phyloP scores from a whole-genome alignment of 441 rosid species.

The Gossypium davidsonii region DNA sequence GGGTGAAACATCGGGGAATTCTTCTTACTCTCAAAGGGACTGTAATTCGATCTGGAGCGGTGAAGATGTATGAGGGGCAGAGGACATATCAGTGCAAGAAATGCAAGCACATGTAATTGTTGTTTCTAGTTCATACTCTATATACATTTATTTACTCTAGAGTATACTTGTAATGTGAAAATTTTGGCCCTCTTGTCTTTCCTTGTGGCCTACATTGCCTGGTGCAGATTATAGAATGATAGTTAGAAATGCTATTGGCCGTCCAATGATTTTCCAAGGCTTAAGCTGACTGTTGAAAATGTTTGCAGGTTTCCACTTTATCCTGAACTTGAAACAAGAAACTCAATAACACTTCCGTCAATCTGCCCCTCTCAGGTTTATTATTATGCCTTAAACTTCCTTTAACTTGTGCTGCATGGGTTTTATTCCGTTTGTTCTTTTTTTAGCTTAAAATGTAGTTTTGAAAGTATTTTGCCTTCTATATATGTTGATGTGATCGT shows the following conservation, averaged over 20 bases:
- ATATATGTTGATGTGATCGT: not conserved
- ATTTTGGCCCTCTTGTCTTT: not conserved
- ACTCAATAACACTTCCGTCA: constrained; percentile 68
- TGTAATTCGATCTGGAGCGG: constrained; percentile 78
- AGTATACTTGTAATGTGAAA: not conserved
- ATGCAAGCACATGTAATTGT: constrained; percentile 68
- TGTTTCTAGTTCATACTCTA: not conserved
- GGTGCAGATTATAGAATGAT: not conserved
- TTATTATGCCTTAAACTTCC: not conserved
- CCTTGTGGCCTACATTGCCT: constrained; percentile 8
- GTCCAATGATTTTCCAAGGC: not conserved
- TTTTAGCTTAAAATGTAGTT: not conserved
- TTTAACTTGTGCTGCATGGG: not conserved
- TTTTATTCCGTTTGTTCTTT: constrained; percentile 9
- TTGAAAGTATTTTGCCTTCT: not conserved
- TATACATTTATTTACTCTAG: not conserved
- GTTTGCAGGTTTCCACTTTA: constrained; percentile 63
- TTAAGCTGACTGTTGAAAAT: constrained; percentile 15
- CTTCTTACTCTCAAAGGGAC: constrained; percentile 85
- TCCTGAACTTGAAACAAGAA: constrained; percentile 91
- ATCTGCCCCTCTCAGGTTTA: constrained; percentile 86
- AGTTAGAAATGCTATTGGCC: constrained; percentile 1
- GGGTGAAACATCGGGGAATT: constrained; percentile 84
- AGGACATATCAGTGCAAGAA: constrained; percentile 74
- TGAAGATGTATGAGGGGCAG: constrained; percentile 91